phyloP scores from a whole-genome alignment of 257 asterid species.

The Solanum corneliomulleri region DNA sequence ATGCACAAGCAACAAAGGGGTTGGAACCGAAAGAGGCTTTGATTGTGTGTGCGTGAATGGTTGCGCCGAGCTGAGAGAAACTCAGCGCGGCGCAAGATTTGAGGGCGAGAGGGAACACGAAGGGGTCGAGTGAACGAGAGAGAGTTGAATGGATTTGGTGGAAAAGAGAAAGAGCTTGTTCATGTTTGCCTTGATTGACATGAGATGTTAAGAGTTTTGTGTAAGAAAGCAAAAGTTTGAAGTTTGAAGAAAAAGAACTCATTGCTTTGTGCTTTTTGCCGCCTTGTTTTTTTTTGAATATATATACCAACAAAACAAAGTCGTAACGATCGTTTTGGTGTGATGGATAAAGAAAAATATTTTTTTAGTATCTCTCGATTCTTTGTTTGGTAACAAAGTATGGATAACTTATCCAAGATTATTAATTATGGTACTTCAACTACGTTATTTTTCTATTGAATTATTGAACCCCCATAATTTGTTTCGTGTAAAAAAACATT shows the following conservation, averaged over 20 bases:
- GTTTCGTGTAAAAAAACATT: too few relatives aligned
- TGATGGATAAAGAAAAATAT: too few relatives aligned
- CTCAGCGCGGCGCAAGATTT: slow-evolving; percentile 27
- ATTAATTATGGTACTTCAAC: too few relatives aligned
- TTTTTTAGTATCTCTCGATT: too few relatives aligned
- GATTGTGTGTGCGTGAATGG: slow-evolving; percentile 18
- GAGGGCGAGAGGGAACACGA: slow-evolving; percentile 37
- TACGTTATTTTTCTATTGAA: too few relatives aligned
- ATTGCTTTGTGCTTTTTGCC: neutral
- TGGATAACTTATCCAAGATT: too few relatives aligned
- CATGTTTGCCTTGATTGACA: slow-evolving; percentile 34
- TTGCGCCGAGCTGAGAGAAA: slow-evolving; percentile 16
- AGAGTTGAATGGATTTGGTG: slow-evolving; percentile 25
- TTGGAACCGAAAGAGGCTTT: slow-evolving; percentile 16
- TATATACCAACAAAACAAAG: neutral
- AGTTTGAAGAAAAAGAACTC: slow-evolving; percentile 25
- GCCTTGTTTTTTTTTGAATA: neutral
- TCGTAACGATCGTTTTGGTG: too few relatives aligned
- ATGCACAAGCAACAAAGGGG: slow-evolving; percentile 35
- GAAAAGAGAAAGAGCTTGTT: slow-evolving; percentile 27
- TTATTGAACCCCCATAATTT: too few relatives aligned
- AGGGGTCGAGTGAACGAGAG: slow-evolving; percentile 23
- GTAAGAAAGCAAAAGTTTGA: slow-evolving; percentile 25
- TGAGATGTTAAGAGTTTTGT: slow-evolving; percentile 32
- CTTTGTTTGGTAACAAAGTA: too few relatives aligned